Base-by-base conservation (phyloP, 139 green algal genomes). In the Coelastrella sp. region DNA sequence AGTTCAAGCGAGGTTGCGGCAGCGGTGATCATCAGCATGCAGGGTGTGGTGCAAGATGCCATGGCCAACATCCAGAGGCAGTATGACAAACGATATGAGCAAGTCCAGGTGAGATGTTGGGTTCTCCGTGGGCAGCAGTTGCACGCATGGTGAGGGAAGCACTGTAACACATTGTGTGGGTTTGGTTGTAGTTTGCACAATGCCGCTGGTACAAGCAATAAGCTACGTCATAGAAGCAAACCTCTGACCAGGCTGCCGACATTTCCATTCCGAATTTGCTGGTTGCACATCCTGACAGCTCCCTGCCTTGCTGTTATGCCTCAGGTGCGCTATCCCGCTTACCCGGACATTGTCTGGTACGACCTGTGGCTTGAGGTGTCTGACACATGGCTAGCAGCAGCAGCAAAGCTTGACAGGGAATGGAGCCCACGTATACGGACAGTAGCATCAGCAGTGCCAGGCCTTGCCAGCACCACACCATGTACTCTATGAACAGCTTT, bases 261-360 rank as follows among this genome's bases (percentile, higher is more conserved):
- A 47, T 47, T 47, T 47, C 32, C 32, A 47, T 47, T 47, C 32
- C 32, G 32, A 47, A 47, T 47, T 47, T 47, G 32, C 32, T 47
- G 32, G 32, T 47, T 47, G 32, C 32, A 47, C 32, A 47, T 47
- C 32, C 32, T 47, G 32, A 47, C 32, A 47, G 32, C 32, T 47
- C 32, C 32, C 64, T 71, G 64, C 64, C 64, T 20, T 17, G 7
- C 17, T 47, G 17, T 76, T 14, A 14, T 76, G 68, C 68, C 47
- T 47, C 90, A 92, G 90, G 85, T 92, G 64, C 86, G 86, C 47
- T 93, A 91, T 80, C 68, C 68, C 2, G 90, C 90, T 5, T 93
- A 93, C 80, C 90, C 90, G 1, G 85, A 88, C 56, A 83, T 93
- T 22, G 90, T 93, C n/a, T 93, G 90, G 90, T 73, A 89, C 23